Evolutionary conservation across 768 basidiomycete genomes (phyloP).

Genomic region (Pleurotus pulmonarius): DNA sequence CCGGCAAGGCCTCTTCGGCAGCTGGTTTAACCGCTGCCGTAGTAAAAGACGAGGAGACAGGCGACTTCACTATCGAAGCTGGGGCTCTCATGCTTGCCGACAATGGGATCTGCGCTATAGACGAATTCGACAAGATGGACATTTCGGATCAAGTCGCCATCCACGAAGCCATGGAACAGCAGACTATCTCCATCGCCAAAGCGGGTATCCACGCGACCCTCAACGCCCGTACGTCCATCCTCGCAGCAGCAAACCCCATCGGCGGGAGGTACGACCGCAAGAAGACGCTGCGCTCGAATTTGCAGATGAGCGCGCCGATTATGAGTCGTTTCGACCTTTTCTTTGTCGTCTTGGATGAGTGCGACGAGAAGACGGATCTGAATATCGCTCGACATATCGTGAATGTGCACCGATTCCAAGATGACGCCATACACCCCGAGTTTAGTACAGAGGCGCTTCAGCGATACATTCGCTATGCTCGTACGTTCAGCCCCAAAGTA

Average conservation of each 20-base stretch:
- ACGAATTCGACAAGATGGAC: slow-evolving; percentile 99
- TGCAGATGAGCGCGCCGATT: slow-evolving; percentile 97
- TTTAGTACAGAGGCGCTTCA: slow-evolving; percentile 97
- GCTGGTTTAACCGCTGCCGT: slow-evolving; percentile 99
- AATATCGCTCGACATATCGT: slow-evolving; percentile 97
- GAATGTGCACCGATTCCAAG: slow-evolving; percentile 93
- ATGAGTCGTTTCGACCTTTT: slow-evolving; percentile 99
- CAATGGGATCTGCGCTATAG: slow-evolving; percentile 99
- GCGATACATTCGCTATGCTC: slow-evolving; percentile 93
- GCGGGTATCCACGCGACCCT: slow-evolving; percentile 98
- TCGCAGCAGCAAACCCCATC: slow-evolving; percentile 97
- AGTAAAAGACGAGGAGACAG: slow-evolving; percentile 97
- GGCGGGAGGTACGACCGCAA: slow-evolving; percentile 96
- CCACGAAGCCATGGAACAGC: slow-evolving; percentile 99
- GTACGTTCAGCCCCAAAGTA: slow-evolving; percentile 98
- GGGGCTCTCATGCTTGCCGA: slow-evolving; percentile 99
- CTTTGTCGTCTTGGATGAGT: slow-evolving; percentile 97
- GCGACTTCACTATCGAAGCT: slow-evolving; percentile 99
- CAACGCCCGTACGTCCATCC: slow-evolving; percentile 95
- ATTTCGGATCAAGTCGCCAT: slow-evolving; percentile 98
- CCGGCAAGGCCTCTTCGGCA: slow-evolving; percentile 98
- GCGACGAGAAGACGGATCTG: slow-evolving; percentile 86
- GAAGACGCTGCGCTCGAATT: slow-evolving; percentile 85
- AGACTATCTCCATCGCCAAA: slow-evolving; percentile 98
- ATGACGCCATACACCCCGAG: slow-evolving; percentile 93